Percentiles rank a stretch among this genome's conserved stretches.
Evolutionary conservation across 208 protist genomes (phyloP).

Genomic region (Naegleria lovaniensis): DNA sequence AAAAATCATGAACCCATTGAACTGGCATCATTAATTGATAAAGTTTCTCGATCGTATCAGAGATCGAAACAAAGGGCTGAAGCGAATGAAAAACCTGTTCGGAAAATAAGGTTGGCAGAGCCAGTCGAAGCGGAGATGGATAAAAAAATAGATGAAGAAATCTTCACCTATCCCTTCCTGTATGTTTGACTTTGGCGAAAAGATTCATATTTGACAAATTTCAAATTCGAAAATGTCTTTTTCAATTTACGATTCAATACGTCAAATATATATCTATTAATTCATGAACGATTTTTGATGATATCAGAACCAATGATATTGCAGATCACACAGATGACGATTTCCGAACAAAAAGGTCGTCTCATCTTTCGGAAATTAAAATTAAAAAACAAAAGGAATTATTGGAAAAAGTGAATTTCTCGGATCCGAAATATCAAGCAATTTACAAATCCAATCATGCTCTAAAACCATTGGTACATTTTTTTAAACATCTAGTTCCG

Average conservation of each 20-base stretch:
- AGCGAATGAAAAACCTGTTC: neutral
- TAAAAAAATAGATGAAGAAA: neutral
- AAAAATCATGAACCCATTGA: neutral
- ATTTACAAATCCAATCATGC: neutral
- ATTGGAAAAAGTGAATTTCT: neutral
- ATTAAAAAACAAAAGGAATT: neutral
- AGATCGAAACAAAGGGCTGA: neutral
- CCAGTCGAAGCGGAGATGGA: neutral
- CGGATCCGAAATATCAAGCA: neutral
- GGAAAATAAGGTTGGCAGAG: neutral
- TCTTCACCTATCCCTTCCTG: neutral
- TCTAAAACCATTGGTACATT: neutral
- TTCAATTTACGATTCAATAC: too few relatives aligned
- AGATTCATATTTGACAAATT: too few relatives aligned
- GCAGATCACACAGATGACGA: neutral
- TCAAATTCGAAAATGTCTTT: too few relatives aligned
- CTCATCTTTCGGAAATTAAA: neutral
- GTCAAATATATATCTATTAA: too few relatives aligned
- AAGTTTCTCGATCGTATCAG: neutral
- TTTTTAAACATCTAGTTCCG: slow-evolving; percentile 7
- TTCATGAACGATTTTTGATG: too few relatives aligned
- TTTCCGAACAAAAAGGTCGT: neutral
- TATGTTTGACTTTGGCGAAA: neutral
- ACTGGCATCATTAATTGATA: neutral
- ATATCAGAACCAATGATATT: neutral